Base-by-base conservation (phyloP, 1,284 basidiomycete species). In the Blastosporella zonata region DNA sequence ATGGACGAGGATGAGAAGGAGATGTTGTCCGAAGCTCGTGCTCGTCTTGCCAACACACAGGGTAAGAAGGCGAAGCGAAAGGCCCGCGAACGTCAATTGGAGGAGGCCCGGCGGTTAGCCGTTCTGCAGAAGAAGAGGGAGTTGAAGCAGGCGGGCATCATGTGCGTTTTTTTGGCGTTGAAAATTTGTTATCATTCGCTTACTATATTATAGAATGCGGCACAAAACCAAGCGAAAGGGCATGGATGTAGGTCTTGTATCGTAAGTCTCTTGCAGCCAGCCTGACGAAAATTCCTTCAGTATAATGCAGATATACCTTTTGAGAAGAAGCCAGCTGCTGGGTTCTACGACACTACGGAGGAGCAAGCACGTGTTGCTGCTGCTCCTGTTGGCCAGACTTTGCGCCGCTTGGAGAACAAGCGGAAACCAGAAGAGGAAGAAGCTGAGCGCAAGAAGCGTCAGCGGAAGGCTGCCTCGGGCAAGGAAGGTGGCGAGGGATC, bases 1-100 rank as follows among this genome's bases (percentile, higher is more conserved):
- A 99, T 99, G 97, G 97, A 99, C 67, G 97, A 99, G 69, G 97
- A 96, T 65, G 97, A 99, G 69, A 99, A 99, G 84, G 97, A 99
- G 69, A 99, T 99, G 97, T 76, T 99, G 57, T 98, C 95, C 5
- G 97, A 99, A 68, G 97, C 97, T 42, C 87, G 97, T 59, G 97
- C 97, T 7, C 87, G 97, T 72, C 77, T 99, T 35, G 97, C 97
- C 43, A 99, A 99, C 65, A 99, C 97, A 0, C 97, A 99, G 67
- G 97, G 97, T 23, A 99, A 99, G 70, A 99, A 99, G 70, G 97
- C 97, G 1, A 99, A 99, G 70, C 86, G 97, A 58, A 99, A 99
- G 71, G 97, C 94, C 10, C 82, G 97, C 45, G 97, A 99, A 66
- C 84, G 94, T 55, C 93, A 97, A 63, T 73, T 99, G 42, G 97